These are phyloP conservation scores for Ophiostoma novo-ulmi DNA, from an alignment of 2,329 filamentous ascomycete species.

Conservation along the genomic window DNA sequence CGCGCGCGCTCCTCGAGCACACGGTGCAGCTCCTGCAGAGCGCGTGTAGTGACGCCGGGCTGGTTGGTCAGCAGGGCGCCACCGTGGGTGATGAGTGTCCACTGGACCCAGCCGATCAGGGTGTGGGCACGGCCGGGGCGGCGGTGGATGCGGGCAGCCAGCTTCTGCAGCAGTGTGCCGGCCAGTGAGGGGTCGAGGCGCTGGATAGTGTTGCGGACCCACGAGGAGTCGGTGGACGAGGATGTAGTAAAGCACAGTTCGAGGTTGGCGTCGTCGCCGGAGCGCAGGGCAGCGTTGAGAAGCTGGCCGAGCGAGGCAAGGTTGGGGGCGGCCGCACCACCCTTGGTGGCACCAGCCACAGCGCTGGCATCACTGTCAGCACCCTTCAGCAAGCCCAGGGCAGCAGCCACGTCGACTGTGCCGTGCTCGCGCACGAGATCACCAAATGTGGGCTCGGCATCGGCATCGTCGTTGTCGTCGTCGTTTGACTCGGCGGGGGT, in stretches of 20 bases:
- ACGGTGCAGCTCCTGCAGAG: slow-evolving; percentile 72
- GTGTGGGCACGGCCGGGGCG: slow-evolving; percentile 84
- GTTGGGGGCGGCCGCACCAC: slow-evolving; percentile 14
- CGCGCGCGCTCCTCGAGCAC: slow-evolving; percentile 83
- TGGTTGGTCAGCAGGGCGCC: slow-evolving; percentile 82
- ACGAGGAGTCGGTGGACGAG: slow-evolving; percentile 57
- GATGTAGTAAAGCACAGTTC: slow-evolving; percentile 85
- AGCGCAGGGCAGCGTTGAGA: slow-evolving; percentile 87
- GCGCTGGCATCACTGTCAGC: background rate
- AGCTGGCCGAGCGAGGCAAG: slow-evolving; percentile 72
- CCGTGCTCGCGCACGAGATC: slow-evolving; percentile 73
- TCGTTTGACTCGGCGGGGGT: slow-evolving; percentile 15
- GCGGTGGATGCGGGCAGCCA: slow-evolving; percentile 80
- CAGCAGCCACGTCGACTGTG: slow-evolving; percentile 68
- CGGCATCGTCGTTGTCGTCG: slow-evolving; percentile 27
- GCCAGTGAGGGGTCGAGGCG: slow-evolving; percentile 82
- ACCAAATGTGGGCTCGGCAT: slow-evolving; percentile 60
- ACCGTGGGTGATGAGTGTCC: slow-evolving; percentile 87
- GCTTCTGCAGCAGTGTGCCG: slow-evolving; percentile 69
- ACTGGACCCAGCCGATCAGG: slow-evolving; percentile 93
- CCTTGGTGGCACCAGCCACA: slow-evolving; percentile 29
- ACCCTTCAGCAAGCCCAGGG: slow-evolving; percentile 40
- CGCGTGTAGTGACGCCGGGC: slow-evolving; percentile 73
- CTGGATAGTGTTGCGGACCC: slow-evolving; percentile 83
- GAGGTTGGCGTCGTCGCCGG: slow-evolving; percentile 82